Base-by-base conservation (phyloP, 768 basidiomycete genomes). In the Trichaptum fuscoviolaceum region DNA sequence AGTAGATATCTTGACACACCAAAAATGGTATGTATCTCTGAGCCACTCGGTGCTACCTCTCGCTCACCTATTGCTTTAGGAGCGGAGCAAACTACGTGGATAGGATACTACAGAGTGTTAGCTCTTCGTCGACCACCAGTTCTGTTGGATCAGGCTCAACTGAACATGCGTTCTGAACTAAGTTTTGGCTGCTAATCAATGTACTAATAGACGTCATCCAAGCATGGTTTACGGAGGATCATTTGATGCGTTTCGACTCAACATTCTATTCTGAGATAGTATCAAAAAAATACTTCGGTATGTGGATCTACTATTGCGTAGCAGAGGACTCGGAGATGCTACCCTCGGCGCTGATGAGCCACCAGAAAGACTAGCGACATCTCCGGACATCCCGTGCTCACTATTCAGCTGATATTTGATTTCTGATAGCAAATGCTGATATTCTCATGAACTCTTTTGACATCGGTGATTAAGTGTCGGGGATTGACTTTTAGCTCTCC, bases 41-140 rank as follows among this genome's bases (percentile, higher is more conserved):
- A 58, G 17, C 61, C 26, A 34, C 25, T 64, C 42, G 30, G 62
- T 60, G 15, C 61, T 17, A 62, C 57, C 57, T 57, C 42, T 36
- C 65, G 67, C 23, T 60, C 57, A 61, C 25, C 58, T 63, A 58
- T 52, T 70, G 7, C 18, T 18, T 18, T 71, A 92, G 90, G 91
- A 94, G 93, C 69, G 94, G 95, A 36, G 94, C 94, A 25, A 91
- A 90, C 73, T 96, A 96, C 76, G 87, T 95, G 66, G 94, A 96
- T 77, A 80, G 90, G 64, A 95, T 96, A 69, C 78, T 96, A 63
- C 86, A 86, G 57, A 91, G 87, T 18, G 85, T 96, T 24, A 90
- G 93, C 8, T 92, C 92, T 65, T 95, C 93, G 10, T 93, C 93
- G 34, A 92, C 90, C 71, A 95, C 94, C 4, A 92, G 89, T 9